Evolutionary conservation across 768 basidiomycete genomes (phyloP).

Genomic region (Termitomyces sp.): DNA sequence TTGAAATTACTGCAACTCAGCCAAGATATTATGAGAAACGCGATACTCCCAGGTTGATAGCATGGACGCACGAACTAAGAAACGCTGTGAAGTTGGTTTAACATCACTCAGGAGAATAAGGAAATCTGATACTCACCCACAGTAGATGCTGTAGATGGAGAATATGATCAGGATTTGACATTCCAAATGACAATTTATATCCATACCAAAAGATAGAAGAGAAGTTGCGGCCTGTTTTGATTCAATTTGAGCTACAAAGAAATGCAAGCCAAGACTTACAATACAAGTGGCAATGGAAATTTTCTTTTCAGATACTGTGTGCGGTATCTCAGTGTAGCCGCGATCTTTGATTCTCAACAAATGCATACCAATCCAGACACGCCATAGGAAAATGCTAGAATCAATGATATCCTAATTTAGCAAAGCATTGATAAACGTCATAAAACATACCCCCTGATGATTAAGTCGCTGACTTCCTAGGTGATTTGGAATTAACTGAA

Average conservation of each 20-base stretch:
- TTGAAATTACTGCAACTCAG: not conserved
- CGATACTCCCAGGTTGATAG: no score
- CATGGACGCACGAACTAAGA: not conserved
- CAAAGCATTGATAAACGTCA: not conserved
- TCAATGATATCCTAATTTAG: no score
- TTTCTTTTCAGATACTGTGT: not conserved
- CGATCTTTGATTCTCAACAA: not conserved
- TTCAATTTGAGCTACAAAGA: not conserved
- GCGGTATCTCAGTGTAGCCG: not conserved
- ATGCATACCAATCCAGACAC: slow-evolving; percentile 8
- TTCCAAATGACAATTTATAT: not conserved
- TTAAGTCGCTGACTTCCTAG: slow-evolving; percentile 4
- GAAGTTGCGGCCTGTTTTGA: not conserved
- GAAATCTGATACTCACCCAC: not conserved
- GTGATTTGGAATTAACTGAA: not conserved
- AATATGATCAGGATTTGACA: not conserved
- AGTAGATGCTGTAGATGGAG: not conserved
- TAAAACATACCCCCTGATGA: slow-evolving; percentile 5
- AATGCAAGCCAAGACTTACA: not conserved
- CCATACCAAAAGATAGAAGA: not conserved
- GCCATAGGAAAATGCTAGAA: slow-evolving; percentile 4
- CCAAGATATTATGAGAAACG: not conserved
- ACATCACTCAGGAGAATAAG: not conserved
- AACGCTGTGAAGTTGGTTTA: not conserved
- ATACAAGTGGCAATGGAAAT: not conserved